phyloP scores from a whole-genome alignment of 371 early-diverging fungal species.

The Basidiobolus meristosporus region DNA sequence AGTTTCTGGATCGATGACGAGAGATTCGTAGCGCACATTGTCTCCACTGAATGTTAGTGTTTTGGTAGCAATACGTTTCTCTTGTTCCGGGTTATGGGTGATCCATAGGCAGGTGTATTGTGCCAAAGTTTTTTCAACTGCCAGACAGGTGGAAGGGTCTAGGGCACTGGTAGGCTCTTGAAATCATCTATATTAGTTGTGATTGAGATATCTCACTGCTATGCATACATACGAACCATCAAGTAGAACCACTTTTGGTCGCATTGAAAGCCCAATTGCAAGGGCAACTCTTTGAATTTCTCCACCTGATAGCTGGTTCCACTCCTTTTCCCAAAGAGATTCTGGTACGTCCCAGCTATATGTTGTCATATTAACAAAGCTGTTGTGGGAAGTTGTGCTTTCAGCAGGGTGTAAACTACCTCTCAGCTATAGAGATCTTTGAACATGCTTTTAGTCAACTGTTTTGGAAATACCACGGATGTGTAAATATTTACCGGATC shows the following conservation, averaged over 20 bases:
- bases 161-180: conserved; percentile 74
- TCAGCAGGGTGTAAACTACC: too few species aligned
- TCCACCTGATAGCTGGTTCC: conserved; percentile 70
- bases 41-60: background rate
- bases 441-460: too few species aligned
- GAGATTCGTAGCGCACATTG: too few species aligned
- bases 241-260: conserved; percentile 60
- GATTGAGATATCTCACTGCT: background rate
- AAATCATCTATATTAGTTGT: background rate
- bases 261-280: conserved; percentile 61
- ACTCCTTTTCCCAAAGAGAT: conserved; percentile 50
- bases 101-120: conserved; percentile 52
- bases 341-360: conserved; percentile 47
- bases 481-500: too few species aligned
- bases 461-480: too few species aligned
- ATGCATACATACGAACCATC: conserved; percentile 31
- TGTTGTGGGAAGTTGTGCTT: too few species aligned
- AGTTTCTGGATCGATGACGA: too few species aligned
- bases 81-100: conserved; percentile 63
- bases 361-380: too few species aligned
- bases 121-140: conserved; percentile 53
- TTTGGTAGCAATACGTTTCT: conserved; percentile 32
- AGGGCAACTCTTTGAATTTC: conserved; percentile 68
- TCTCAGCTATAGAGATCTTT: too few species aligned
- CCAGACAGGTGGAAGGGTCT: conserved; percentile 44